Conservation (phyloP, 805 yeast species). For the Blastobotrys peoriensis region DNA sequence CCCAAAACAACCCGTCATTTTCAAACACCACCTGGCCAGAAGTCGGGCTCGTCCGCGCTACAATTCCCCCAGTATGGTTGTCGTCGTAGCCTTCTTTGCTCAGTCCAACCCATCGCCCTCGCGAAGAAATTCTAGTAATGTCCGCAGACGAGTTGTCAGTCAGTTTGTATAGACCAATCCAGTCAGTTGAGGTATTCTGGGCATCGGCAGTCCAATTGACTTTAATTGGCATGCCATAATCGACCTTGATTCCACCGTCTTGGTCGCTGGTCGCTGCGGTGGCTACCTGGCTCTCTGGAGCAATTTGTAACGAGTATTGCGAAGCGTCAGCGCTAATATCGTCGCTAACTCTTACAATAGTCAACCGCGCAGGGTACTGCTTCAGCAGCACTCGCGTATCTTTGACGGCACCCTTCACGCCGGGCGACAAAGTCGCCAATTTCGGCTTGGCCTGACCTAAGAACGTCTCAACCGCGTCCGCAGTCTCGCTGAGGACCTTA, state of each 20-base stretch:
- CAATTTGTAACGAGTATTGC: constrained; percentile 19
- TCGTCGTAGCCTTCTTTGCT: constrained; percentile 31
- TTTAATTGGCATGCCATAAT: constrained; percentile 45
- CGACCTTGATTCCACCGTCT: constrained; percentile 9
- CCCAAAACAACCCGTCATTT: constrained; percentile 48
- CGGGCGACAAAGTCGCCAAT: constrained; percentile 22
- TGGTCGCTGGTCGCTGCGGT: background rate
- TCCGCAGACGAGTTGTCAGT: constrained; percentile 51
- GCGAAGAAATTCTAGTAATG: constrained; percentile 53
- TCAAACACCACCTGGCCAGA: constrained; percentile 47
- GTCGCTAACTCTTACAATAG: constrained; percentile 27
- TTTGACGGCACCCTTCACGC: constrained; percentile 23
- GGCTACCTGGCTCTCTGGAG: constrained; percentile 2
- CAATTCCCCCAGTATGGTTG: constrained; percentile 21
- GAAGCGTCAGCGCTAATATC: constrained; percentile 23
- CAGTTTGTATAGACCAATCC: constrained; percentile 73
- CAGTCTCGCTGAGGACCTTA: constrained; percentile 33
- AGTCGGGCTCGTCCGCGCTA: constrained; percentile 14
- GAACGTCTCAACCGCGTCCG: constrained; percentile 43
- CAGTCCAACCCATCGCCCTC: constrained; percentile 59
- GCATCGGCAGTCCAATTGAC: constrained; percentile 53
- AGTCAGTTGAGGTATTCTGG: constrained; percentile 46
- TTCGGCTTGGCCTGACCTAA: constrained; percentile 27
- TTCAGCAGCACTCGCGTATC: constrained; percentile 33
- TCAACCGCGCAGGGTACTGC: constrained; percentile 31